Base-by-base conservation (phyloP, 1,139 yeast genomes). In the Taphrina pruni region DNA sequence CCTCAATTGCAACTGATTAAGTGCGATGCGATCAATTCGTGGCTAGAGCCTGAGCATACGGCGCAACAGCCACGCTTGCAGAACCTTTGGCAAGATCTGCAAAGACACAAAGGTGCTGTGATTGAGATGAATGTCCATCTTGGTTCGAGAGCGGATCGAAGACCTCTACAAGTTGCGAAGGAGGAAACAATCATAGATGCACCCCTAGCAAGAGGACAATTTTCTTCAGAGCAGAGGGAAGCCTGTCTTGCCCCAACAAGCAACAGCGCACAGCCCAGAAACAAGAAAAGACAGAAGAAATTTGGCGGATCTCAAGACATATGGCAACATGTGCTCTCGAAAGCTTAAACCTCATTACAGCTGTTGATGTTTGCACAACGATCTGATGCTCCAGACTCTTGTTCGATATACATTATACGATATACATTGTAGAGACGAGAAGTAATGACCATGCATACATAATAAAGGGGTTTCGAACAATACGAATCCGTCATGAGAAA, bases 131-230 rank as follows among this genome's bases (percentile, higher is more conserved):
- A 32, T 9, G 62, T 32, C 7, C 62, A 58, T 14, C 51, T 58
- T 7, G 62, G 62, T 20, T 58, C 62, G 7, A 20, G 26, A 32
- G 62, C 62, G 3, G 62, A 58, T 45, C 51, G 62, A 32, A 17
- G 62, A 14, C 62, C 62, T n/a, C 2, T 58, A n/a, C 46, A 12
- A 41, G 11, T 35, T 26, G n/a, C 20, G 4, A 17, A 26, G 9
- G 50, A 38, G 14, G 50, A 56, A 12, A 26, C 38, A 8, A 41
- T 56, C 17, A 9, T 56, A 1, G 50, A 41, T n/a, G 50, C 39
- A 7, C 50, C 60, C 12, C 12, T 12, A 26, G 46, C 41, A n/a
- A 38, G 50, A 12, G 21, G 1, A 4, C 14, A 14, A 35, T 43
- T 54, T 35, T 17, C 43, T 17, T n/a, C 58, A 1, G 14, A 36